A percentile compares a stretch with the other conserved stretches of the same genome.
These are phyloP conservation scores for Diaporthe citri DNA, from an alignment of 2,329 filamentous ascomycete species.

Conservation along the genomic window DNA sequence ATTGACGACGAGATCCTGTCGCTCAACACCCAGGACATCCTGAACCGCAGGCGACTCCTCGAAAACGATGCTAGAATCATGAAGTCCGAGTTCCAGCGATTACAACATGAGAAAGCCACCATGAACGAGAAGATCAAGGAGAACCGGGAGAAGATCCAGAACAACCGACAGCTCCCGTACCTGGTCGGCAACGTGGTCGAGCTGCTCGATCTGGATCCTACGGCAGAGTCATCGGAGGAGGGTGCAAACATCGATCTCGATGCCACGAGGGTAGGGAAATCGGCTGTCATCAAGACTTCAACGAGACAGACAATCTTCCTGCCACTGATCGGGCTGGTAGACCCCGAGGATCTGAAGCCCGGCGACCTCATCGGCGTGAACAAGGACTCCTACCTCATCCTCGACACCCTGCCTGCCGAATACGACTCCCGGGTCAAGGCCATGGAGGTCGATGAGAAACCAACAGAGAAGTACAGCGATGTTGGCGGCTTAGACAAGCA, in stretches of 20 bases:
- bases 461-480: slow-evolving; percentile 98
- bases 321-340: slow-evolving; percentile 95
- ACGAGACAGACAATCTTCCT: slow-evolving; percentile 99
- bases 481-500: slow-evolving; percentile 98
- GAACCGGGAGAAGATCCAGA: slow-evolving; percentile 98
- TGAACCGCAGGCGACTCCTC: slow-evolving; percentile 88
- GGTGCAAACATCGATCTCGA: slow-evolving; percentile 99
- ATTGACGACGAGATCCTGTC: slow-evolving; percentile 94
- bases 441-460: slow-evolving; percentile 99
- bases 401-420: slow-evolving; percentile 96
- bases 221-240: slow-evolving; percentile 95
- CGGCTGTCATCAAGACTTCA: slow-evolving; percentile 98
- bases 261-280: slow-evolving; percentile 96
- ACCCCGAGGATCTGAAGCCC: slow-evolving; percentile 94
- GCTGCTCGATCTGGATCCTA: slow-evolving; percentile 94
- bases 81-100: slow-evolving; percentile 94
- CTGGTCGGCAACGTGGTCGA: slow-evolving; percentile 99
- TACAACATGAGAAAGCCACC: slow-evolving; percentile 93
- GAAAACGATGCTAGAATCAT: slow-evolving; percentile 99
- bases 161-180: slow-evolving; percentile 99
- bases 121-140: slow-evolving; percentile 99
- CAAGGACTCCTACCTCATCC: slow-evolving; percentile 97
- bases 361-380: slow-evolving; percentile 98
- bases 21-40: slow-evolving; percentile 94
- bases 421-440: slow-evolving; percentile 99